phyloP scores from a whole-genome alignment of 2,329 filamentous ascomycete genomes.

The Elsinoe ampelina region DNA sequence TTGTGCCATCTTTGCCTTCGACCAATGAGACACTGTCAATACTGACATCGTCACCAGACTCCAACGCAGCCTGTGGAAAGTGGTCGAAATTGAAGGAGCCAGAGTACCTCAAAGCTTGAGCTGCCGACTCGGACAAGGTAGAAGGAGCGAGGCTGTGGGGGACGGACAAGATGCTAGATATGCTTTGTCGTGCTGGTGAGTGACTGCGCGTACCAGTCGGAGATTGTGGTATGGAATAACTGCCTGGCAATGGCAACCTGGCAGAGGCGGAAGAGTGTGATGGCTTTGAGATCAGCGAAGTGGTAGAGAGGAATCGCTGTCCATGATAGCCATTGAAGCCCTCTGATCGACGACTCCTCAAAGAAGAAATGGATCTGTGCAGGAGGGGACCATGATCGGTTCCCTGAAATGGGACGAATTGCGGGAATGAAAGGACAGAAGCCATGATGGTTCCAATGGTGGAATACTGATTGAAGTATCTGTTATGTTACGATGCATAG shows the following conservation, averaged over 20 bases:
- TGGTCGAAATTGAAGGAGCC: background rate
- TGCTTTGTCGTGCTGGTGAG: background rate
- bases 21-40: background rate
- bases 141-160: conserved; percentile 2
- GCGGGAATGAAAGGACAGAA: conserved; percentile 17
- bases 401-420: conserved; percentile 3
- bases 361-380: conserved; percentile 14
- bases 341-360: conserved; percentile 10
- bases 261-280: background rate
- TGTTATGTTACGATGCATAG: conserved; percentile 10
- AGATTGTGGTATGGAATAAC: too few relatives aligned
- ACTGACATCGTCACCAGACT: background rate
- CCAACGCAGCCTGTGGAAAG: background rate
- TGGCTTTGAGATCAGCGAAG: conserved; percentile 12
- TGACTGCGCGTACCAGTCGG: background rate
- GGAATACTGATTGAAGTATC: conserved; percentile 7
- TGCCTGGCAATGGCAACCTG: background rate
- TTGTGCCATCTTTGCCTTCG: background rate
- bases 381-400: conserved; percentile 11
- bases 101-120: background rate
- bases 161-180: background rate
- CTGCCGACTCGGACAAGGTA: background rate
- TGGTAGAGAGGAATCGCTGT: conserved; percentile 12
- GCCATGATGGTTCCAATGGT: conserved; percentile 14
- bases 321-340: conserved; percentile 7